Base-by-base conservation (phyloP, 305 asterid species). In the Euphrasia arctica region DNA sequence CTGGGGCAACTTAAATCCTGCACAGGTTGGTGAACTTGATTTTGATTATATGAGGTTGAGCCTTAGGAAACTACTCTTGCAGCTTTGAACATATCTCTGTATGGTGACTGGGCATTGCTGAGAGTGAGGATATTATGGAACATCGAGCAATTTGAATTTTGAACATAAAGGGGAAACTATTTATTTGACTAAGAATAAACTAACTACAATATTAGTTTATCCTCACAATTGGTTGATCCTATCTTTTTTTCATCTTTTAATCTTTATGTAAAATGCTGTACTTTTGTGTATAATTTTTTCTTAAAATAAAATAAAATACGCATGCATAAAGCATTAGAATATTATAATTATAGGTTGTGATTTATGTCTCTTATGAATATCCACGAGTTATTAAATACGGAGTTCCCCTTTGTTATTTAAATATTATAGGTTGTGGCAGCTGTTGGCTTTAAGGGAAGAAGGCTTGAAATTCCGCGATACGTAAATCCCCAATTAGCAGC, bases 341-440 rank as follows among this genome's bases (percentile, higher is more conserved):
- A 18, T 18, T 18, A 18, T 18, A 18, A 18, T 18, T 18, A 18
- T 18, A 18, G 22, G 22, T 18, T 18, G 22, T 18, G 22, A 18
- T 18, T 18, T 18, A 18, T 18, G 4, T 15, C 47, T 54, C 41
- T 9, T 45, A 57, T 55, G 64, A 59, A 69, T 65, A 42, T 51
- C 41, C 43, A 47, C 54, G 43, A 65, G 76, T 60, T 51, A 47
- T 68, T 59, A 9, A 71, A 15, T 52, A 31, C 29, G 58, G 56
- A 50, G 48, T 59, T 27, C 49, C 50, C 11, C 43, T 64, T 63
- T 39, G 58, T 63, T 73, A 22, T 72, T 75, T n/a, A 7, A 43
- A 56, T 66, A 69, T 62, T 66, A 45, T 60, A 94, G 99, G 99
- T 94, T 67, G 98, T 94, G 66, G 97, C 96, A 69, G 99, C 98